Evolutionary conservation across 2,329 filamentous ascomycete genomes (phyloP).

Genomic region (Aureobasidium sp.): DNA sequence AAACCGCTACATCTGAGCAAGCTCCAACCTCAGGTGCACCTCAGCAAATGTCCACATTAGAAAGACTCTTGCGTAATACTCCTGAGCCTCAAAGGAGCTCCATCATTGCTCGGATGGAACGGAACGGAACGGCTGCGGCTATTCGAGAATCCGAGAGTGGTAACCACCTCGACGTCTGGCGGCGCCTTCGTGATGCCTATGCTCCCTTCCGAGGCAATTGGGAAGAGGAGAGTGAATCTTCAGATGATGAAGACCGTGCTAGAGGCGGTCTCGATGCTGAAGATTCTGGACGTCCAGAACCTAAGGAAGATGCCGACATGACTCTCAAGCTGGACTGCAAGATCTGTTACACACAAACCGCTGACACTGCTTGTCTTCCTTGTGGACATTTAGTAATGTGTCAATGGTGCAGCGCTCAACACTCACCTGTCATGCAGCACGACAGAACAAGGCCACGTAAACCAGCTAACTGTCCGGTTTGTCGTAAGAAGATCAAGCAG

Average conservation of each 20-base stretch:
- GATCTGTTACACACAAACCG: constrained; percentile 47
- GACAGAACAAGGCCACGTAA: constrained; percentile 34
- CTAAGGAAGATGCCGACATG: constrained; percentile 44
- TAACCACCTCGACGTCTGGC: constrained; percentile 8
- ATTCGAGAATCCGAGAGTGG: background rate
- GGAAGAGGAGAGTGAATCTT: constrained; percentile 20
- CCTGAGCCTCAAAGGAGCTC: constrained; percentile 15
- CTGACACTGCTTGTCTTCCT: constrained; percentile 46
- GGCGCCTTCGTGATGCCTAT: constrained; percentile 13
- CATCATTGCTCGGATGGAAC: constrained; percentile 14
- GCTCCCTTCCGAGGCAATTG: background rate
- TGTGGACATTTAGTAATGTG: constrained; percentile 52
- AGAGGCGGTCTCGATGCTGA: constrained; percentile 39
- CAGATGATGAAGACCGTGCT: constrained; percentile 18
- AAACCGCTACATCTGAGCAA: background rate
- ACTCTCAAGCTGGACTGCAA: constrained; percentile 46
- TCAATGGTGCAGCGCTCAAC: constrained; percentile 48
- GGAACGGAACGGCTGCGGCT: constrained; percentile 15
- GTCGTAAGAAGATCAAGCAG: constrained; percentile 40
- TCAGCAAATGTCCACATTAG: background rate
- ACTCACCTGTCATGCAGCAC: constrained; percentile 38
- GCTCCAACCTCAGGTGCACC: background rate
- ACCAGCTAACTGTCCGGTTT: constrained; percentile 40
- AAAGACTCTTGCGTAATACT: constrained; percentile 14
- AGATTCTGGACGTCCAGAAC: constrained; percentile 40